These are phyloP conservation scores for Sungouiella thailandica DNA, from an alignment of 805 yeast species.

Conservation along the genomic window DNA sequence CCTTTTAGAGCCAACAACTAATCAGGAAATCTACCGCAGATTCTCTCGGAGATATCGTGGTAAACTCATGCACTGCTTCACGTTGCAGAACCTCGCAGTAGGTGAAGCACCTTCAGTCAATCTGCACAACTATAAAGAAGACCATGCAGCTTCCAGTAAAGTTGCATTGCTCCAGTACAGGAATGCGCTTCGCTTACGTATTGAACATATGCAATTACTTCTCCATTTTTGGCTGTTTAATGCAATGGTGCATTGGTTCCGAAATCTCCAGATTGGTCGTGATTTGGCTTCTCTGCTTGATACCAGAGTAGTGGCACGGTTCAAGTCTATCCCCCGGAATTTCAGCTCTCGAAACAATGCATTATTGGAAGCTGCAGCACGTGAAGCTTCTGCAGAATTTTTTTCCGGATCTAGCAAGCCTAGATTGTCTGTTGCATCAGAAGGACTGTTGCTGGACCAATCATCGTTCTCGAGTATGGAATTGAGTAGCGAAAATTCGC, in stretches of 20 bases:
- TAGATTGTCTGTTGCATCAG: neutral
- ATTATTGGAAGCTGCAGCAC: constrained; percentile 7
- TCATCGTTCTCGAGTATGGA: neutral
- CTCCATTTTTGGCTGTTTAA: constrained; percentile 40
- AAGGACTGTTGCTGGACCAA: no score
- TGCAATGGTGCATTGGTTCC: constrained; percentile 35
- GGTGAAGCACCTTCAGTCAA: constrained; percentile 35
- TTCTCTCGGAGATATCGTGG: constrained; percentile 22
- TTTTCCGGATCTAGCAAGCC: neutral
- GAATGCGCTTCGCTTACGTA: constrained; percentile 31
- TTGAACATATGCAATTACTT: constrained; percentile 35
- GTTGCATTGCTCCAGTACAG: constrained; percentile 18
- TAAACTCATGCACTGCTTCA: constrained; percentile 20
- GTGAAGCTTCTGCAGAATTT: constrained; percentile 5
- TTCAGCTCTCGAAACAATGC: constrained; percentile 10
- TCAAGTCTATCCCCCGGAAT: constrained; percentile 18
- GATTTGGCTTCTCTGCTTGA: constrained; percentile 32
- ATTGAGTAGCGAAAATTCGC: neutral
- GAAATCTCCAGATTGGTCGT: constrained; percentile 28
- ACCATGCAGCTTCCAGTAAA: constrained; percentile 6
- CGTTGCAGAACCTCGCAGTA: constrained; percentile 25
- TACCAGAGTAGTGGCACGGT: constrained; percentile 16
- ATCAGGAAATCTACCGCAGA: constrained; percentile 8
- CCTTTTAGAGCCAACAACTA: constrained; percentile 35
- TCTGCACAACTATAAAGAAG: constrained; percentile 23